phyloP scores from a whole-genome alignment of 768 basidiomycete genomes.

The Tephrocybe sp. region DNA sequence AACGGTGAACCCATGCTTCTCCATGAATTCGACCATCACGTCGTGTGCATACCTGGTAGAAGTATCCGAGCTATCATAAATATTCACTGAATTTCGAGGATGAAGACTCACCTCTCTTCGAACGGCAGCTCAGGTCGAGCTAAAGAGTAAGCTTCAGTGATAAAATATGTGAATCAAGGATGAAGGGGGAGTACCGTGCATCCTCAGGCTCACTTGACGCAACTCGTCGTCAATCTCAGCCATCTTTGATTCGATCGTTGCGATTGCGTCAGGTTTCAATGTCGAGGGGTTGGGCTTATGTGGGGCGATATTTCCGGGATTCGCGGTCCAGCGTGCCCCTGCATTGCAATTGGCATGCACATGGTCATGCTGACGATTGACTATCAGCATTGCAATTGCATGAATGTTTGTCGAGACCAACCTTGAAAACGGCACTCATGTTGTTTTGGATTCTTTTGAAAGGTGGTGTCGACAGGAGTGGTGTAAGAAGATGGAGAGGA shows the following conservation, averaged over 20 bases:
- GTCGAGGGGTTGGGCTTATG: too few species aligned
- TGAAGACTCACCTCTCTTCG: constrained; percentile 52
- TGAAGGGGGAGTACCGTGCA: constrained; percentile 53
- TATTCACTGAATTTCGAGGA: not conserved
- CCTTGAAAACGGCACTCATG: too few species aligned
- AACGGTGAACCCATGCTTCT: constrained; percentile 63
- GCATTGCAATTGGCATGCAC: too few species aligned
- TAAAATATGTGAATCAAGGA: not conserved
- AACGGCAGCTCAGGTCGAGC: constrained; percentile 68
- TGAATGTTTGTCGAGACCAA: too few species aligned
- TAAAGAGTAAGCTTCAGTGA: constrained; percentile 1
- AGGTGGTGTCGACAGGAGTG: too few species aligned
- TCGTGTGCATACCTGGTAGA: constrained; percentile 67
- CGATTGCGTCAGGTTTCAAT: too few species aligned
- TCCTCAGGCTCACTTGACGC: constrained; percentile 62
- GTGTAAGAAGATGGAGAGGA: too few species aligned
- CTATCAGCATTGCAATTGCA: too few species aligned
- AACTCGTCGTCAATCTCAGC: constrained; percentile 51
- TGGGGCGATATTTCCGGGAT: too few species aligned
- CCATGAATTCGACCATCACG: constrained; percentile 64
- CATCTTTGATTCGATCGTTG: constrained; percentile 55
- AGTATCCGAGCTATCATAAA: constrained; percentile 4
- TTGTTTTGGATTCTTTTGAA: too few species aligned
- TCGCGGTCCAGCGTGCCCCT: too few species aligned
- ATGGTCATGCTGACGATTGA: too few species aligned